Conservation (phyloP, 2,329 filamentous ascomycete genomes). For the Aspergillus sp. region DNA sequence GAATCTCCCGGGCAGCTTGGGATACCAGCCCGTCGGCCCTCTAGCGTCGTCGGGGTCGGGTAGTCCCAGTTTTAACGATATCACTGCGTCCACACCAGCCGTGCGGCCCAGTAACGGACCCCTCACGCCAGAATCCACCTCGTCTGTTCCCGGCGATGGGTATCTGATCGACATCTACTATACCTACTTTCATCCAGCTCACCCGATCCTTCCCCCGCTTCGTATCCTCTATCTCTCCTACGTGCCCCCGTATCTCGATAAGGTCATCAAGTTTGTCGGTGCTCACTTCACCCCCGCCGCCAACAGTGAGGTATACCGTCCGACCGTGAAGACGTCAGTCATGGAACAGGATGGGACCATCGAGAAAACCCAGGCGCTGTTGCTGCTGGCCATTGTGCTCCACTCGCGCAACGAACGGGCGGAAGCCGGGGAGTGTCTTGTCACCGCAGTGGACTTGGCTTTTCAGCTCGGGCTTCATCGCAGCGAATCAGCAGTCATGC, state of each 20-base stretch:
- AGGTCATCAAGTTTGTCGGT: conserved; percentile 49
- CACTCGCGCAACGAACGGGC: conserved; percentile 67
- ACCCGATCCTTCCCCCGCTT: conserved; percentile 48
- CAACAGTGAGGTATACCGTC: conserved; percentile 37
- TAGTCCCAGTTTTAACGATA: conserved; percentile 16
- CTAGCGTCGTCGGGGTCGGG: conserved; percentile 15
- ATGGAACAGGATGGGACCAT: conserved; percentile 38
- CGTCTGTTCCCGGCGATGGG: conserved; percentile 23
- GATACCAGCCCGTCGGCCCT: conserved; percentile 16
- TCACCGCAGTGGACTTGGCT: conserved; percentile 60
- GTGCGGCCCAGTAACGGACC: conserved; percentile 16
- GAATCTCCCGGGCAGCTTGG: conserved; percentile 26
- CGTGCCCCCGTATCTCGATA: conserved; percentile 39
- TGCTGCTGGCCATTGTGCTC: conserved; percentile 67
- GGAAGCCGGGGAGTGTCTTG: conserved; percentile 58
- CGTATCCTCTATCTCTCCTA: conserved; percentile 29
- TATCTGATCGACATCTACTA: conserved; percentile 48
- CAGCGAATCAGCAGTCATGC: conserved; percentile 53
- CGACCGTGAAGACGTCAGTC: conserved; percentile 22
- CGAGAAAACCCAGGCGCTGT: conserved; percentile 65
- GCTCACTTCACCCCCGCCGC: conserved; percentile 43
- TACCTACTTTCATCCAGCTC: conserved; percentile 45
- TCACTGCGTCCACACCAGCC: conserved; percentile 10
- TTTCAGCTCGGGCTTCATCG: conserved; percentile 69
- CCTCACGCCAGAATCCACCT: conserved; percentile 28